Base-by-base conservation (phyloP, 2,329 filamentous ascomycete genomes). In the Aschersonia sp. region DNA sequence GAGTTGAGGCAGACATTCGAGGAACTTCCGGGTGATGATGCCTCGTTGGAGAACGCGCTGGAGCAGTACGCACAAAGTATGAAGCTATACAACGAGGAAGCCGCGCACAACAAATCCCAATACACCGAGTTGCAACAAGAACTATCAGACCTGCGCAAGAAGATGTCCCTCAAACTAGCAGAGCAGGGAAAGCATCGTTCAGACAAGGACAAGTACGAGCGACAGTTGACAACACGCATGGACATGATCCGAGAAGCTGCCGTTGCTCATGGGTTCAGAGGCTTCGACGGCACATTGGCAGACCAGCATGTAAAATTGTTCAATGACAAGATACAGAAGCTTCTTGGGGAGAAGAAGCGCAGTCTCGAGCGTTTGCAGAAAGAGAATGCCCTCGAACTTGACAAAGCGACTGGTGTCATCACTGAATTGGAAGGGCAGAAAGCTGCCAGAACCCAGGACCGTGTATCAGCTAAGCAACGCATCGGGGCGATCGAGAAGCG, bases 191-290 rank as follows among this genome's bases (percentile, higher is more conserved):
- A 83, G 54, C 81, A 83, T 55, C 79, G 92, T 62, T 90, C 89
- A 2, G 83, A 95, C 59, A 88, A 90, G 66, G 83, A 86, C 52
- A 86, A 84, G 56, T 87, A 92, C 59, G 87, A 96, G 59, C 78
- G 83, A 4, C 85, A 96, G 54, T 61, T 95, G 4, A 71, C 78
- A 55, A 70, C 76, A 43, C 83, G 90, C 40, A 74, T 83, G 57
- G 72, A 76, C 8, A 75, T 94, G 62, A 79, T 96, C 48, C 87
- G 81, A 53, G 81, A 89, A 49, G 80, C 86, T 39, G 87, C 90
- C 12, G 73, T 78, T 43, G 73, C 72, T 30, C 85, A 95, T 62
- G 81, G 78, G 50, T 85, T 98, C 52, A 82, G 87, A 35, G 89
- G 89, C 0, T 95, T 85, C 58, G 87, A 95, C 52, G 78, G 82